A percentile compares a stretch with the other conserved stretches of the same genome.
Evolutionary conservation across 495 filamentous ascomycete species (phyloP).

Genomic region (Hypoxylon lenormandii): DNA sequence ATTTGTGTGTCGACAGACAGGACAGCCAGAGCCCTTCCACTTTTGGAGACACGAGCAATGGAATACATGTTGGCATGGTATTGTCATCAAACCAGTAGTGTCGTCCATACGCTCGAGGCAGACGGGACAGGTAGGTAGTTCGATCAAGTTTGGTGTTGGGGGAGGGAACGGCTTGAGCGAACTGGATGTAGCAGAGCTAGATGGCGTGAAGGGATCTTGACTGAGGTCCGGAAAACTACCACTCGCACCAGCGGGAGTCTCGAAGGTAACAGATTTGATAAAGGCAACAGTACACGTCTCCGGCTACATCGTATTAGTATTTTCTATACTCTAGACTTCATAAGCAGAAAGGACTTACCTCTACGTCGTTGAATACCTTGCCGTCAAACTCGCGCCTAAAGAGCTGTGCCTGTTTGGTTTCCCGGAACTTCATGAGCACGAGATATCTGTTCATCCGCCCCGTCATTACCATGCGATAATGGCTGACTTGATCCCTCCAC

Average conservation of each 20-base stretch:
- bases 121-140: constrained; percentile 95
- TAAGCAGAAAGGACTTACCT: constrained; percentile 67
- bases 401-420: constrained; percentile 74
- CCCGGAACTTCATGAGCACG: constrained; percentile 95
- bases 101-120: constrained; percentile 99
- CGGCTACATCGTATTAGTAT: constrained; percentile 66
- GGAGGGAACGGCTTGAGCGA: constrained; percentile 86
- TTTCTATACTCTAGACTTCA: not conserved
- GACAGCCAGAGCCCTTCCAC: constrained; percentile 93
- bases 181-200: constrained; percentile 62
- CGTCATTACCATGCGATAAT: constrained; percentile 95
- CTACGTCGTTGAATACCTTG: constrained; percentile 92
- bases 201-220: constrained; percentile 74
- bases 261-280: constrained; percentile 84
- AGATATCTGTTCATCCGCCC: constrained; percentile 90
- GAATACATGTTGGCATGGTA: constrained; percentile 97
- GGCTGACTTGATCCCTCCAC: constrained; percentile 87
- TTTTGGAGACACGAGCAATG: constrained; percentile 97
- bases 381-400: constrained; percentile 94
- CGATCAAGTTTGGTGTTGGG: constrained; percentile 87
- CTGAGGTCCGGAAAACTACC: constrained; percentile 68
- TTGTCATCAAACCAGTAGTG: constrained; percentile 91
- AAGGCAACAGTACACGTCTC: constrained; percentile 97
- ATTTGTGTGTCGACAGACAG: constrained; percentile 89
- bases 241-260: constrained; percentile 59